Base-by-base conservation (phyloP, 257 asterid genomes). In the Scutellaria galericulata region DNA sequence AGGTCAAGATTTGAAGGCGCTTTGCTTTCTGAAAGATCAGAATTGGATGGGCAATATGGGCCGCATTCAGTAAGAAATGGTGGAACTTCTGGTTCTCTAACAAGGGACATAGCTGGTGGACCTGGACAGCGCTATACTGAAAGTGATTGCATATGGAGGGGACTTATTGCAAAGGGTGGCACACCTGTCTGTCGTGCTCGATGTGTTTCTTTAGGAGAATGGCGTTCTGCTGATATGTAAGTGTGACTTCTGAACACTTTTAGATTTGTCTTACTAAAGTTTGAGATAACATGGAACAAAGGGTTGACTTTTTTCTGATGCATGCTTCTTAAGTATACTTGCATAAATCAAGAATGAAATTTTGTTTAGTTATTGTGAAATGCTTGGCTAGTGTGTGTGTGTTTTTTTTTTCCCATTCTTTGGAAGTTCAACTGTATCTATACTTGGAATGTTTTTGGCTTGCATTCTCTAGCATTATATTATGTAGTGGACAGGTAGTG, bases 121-220 rank as follows among this genome's bases (percentile, higher is more conserved):
- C 72, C 44, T 71, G 86, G 89, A 46, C 86, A 76, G 69, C 85
- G 84, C 51, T 80, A 59, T 22, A 39, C 83, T 61, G 95, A 87
- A 46, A 78, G 67, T 73, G 87, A 81, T 75, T 85, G 85, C 84
- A 81, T 89, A 83, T 94, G 99, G 99, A 84, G 89, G 54, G 99
- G 99, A 62, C 72, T 88, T 64, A 91, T 94, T 72, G 96, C 99
- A 1, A 94, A 92, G 85, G 97, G 99, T 51, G 98, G 99, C 73
- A 83, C 93, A 10, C 88, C 92, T 72, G 95, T 94, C 78, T 94
- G 99, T 80, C 87, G 83, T 54, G 99, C 98, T 76, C 93, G 98
- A n/a, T 94, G 99, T 83, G 91, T 94, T 66, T 91, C 93, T 15
- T 73, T 91, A 0, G 96, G 90, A 39, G 96, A 85, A 14, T 91